These are phyloP conservation scores for Blastobotrys muscicola DNA, from an alignment of 805 yeast species.

Conservation along the genomic window DNA sequence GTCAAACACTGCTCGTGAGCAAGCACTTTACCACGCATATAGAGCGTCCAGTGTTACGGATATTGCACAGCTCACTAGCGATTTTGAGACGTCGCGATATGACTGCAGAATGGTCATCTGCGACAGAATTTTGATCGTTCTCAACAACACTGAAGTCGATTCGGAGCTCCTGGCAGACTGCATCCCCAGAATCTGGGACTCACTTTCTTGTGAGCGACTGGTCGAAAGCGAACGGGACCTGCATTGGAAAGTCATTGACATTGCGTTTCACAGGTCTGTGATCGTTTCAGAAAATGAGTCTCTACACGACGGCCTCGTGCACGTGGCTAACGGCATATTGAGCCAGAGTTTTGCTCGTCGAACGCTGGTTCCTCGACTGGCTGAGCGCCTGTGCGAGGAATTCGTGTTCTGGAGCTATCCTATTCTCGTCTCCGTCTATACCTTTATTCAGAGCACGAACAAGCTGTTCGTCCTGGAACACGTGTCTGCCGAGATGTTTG, in stretches of 20 bases:
- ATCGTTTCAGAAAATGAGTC: slow-evolving; percentile 27
- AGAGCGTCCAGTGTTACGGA: no score
- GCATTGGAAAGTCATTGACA: slow-evolving; percentile 48
- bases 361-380: slow-evolving; percentile 52
- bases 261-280: slow-evolving; percentile 36
- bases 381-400: slow-evolving; percentile 33
- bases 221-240: slow-evolving; percentile 55
- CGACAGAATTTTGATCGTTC: slow-evolving; percentile 1
- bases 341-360: slow-evolving; percentile 45
- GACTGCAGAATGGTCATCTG: slow-evolving; percentile 3
- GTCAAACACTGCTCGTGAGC: no score
- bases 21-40: no score
- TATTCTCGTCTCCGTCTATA: slow-evolving; percentile 37
- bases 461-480: slow-evolving; percentile 53
- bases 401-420: slow-evolving; percentile 41
- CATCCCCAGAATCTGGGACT: slow-evolving; percentile 42
- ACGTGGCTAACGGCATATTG: slow-evolving; percentile 20
- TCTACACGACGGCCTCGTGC: slow-evolving; percentile 24
- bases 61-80: neutral
- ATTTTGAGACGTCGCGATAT: slow-evolving; percentile 5
- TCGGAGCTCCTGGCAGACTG: neutral
- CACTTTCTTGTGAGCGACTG: slow-evolving; percentile 47
- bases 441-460: slow-evolving; percentile 43
- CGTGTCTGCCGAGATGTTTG: slow-evolving; percentile 45
- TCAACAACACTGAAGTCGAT: neutral